Percentiles rank a stretch among this genome's conserved stretches.
phyloP scores from a whole-genome alignment of 129 eudicot species.

The Tagetes patula region DNA sequence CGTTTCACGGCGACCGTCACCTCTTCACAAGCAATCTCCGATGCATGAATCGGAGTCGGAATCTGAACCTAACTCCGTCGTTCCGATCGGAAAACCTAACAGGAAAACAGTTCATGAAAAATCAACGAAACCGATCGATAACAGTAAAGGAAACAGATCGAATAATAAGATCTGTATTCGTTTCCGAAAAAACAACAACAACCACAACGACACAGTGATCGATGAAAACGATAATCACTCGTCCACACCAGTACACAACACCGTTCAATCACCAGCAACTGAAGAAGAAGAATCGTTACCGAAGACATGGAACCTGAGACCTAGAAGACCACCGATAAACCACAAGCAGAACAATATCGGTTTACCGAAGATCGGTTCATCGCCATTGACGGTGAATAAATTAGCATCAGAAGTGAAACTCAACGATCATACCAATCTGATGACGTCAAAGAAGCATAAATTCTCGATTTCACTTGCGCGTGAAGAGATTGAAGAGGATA shows the following conservation, averaged over 20 bases:
- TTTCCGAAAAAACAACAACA: constrained; percentile 25
- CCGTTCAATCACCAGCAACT: constrained; percentile 22
- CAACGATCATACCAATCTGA: constrained; percentile 23
- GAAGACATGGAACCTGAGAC: constrained; percentile 78
- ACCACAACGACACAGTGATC: constrained; percentile 28
- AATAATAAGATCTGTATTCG: constrained; percentile 46
- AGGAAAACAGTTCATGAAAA: constrained; percentile 14
- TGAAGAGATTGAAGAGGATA: constrained; percentile 74
- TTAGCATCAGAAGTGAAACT: constrained; percentile 16
- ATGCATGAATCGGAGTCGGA: constrained; percentile 43
- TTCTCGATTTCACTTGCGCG: constrained; percentile 48
- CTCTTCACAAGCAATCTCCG: constrained; percentile 40
- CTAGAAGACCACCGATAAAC: constrained; percentile 46
- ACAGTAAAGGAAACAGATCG: constrained; percentile 27
- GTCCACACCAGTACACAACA: not conserved
- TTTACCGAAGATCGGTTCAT: constrained; percentile 25
- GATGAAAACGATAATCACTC: constrained; percentile 37
- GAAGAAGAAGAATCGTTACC: constrained; percentile 41
- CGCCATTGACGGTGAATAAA: constrained; percentile 35
- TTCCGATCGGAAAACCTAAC: constrained; percentile 17
- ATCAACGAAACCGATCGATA: constrained; percentile 9
- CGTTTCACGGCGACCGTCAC: constrained; percentile 35
- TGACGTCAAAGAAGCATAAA: constrained; percentile 37
- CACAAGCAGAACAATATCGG: constrained; percentile 34
- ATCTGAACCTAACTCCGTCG: constrained; percentile 32